These are phyloP conservation scores for Apiospora arundinis DNA, from an alignment of 2,329 filamentous ascomycete genomes.

Conservation along the genomic window DNA sequence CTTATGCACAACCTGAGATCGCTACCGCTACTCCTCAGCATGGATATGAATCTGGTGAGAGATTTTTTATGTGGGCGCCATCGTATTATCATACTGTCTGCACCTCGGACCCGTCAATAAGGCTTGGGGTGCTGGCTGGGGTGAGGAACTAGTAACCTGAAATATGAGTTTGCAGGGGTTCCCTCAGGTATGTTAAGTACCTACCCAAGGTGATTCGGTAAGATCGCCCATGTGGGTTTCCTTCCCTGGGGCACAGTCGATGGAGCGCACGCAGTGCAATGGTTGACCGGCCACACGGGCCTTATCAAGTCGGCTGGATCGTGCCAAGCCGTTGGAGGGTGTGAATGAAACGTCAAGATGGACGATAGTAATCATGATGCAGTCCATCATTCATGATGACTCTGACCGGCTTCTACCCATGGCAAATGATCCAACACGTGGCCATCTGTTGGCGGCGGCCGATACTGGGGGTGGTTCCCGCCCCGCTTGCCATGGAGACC, in stretches of 20 bases:
- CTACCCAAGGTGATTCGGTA: not conserved
- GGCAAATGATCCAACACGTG: slow-evolving; percentile 13
- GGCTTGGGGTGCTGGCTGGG: not conserved
- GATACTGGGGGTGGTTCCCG: not conserved
- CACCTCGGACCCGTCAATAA: not conserved
- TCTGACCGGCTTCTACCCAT: slow-evolving; percentile 7
- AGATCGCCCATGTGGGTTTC: slow-evolving; percentile 14
- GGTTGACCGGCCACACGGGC: slow-evolving; percentile 22
- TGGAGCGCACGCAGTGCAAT: not conserved
- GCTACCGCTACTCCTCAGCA: not conserved
- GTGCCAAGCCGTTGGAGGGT: slow-evolving; percentile 8
- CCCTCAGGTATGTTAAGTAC: not conserved
- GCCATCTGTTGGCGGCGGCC: slow-evolving; percentile 11
- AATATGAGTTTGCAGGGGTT: not conserved
- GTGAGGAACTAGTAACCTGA: not conserved
- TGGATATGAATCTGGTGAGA: not conserved
- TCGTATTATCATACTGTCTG: not conserved
- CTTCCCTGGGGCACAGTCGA: not conserved
- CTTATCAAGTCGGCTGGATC: slow-evolving; percentile 17
- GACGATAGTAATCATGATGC: slow-evolving; percentile 18
- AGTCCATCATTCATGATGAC: slow-evolving; percentile 11
- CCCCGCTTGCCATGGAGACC: slow-evolving; percentile 14
- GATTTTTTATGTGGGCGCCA: not conserved
- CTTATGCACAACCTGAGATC: not conserved
- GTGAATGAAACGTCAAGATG: slow-evolving; percentile 11